These are phyloP conservation scores for Pseudogymnoascus destructans DNA, from an alignment of 2,329 filamentous ascomycete species.

Conservation along the genomic window DNA sequence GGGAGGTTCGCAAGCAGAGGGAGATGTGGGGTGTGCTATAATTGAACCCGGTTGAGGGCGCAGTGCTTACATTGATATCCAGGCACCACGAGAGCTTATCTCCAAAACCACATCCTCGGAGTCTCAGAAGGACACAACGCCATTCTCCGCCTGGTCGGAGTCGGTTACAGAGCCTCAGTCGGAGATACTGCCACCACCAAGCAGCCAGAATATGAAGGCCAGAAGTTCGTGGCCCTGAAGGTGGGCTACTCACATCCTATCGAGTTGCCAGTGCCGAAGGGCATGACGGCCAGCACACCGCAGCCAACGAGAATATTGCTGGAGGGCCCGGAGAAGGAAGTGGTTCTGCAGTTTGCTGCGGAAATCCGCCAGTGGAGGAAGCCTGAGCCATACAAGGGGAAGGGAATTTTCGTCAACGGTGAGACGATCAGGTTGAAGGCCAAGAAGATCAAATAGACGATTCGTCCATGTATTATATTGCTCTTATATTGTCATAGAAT, in stretches of 20 bases:
- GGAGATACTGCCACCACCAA: constrained; percentile 62
- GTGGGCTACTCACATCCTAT: constrained; percentile 95
- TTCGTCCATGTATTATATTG: constrained; percentile 9
- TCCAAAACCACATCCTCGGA: constrained; percentile 82
- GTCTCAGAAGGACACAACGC: constrained; percentile 95
- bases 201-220: constrained; percentile 56
- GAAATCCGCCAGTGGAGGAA: constrained; percentile 76
- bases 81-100: constrained; percentile 83
- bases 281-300: constrained; percentile 75
- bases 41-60: constrained; percentile 14
- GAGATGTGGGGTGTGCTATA: constrained; percentile 80
- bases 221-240: constrained; percentile 85
- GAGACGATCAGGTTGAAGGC: constrained; percentile 97
- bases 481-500: constrained; percentile 18
- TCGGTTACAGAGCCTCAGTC: constrained; percentile 84
- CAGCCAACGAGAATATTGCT: constrained; percentile 84
- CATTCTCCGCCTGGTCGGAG: constrained; percentile 82
- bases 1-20: constrained; percentile 58
- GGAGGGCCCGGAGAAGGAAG: constrained; percentile 75
- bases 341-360: constrained; percentile 83
- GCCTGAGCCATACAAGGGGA: constrained; percentile 97
- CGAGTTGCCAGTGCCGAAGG: constrained; percentile 70
- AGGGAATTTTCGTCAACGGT: constrained; percentile 95
- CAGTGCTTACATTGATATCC: constrained; percentile 19
- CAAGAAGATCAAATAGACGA: constrained; percentile 79